phyloP scores from a whole-genome alignment of 148 eudicot genomes.

The Tetragonia tetragonoides region DNA sequence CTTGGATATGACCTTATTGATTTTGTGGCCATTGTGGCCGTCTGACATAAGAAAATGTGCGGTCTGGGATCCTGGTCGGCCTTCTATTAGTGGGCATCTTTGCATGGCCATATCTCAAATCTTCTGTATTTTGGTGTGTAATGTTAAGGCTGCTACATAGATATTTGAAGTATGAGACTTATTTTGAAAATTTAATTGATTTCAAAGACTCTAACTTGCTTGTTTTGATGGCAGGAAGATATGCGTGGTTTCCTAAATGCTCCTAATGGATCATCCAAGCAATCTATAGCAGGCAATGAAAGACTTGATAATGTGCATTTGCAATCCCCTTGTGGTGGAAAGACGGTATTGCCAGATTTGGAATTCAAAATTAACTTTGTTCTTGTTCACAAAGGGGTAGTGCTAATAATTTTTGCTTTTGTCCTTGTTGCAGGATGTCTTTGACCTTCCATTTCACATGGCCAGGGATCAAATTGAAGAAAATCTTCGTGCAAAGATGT shows the following conservation, averaged over 20 bases:
- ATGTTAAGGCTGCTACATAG: not conserved
- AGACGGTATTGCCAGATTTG: slow-evolving; percentile 59
- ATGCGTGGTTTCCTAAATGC: slow-evolving; percentile 99
- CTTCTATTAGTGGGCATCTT: not conserved
- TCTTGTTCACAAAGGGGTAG: not conserved
- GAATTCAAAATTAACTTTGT: not conserved
- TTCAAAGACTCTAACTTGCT: not conserved
- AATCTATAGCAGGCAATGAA: slow-evolving; percentile 47
- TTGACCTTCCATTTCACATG: slow-evolving; percentile 98
- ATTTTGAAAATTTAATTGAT: not conserved
- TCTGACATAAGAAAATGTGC: no score
- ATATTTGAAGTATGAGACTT: not conserved
- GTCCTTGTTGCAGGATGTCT: slow-evolving; percentile 66
- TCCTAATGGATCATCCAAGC: slow-evolving; percentile 79
- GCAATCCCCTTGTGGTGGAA: slow-evolving; percentile 93
- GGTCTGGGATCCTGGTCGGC: not conserved
- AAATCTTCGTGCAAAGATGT: slow-evolving; percentile 86
- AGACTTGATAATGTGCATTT: slow-evolving; percentile 56
- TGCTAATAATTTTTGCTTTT: not conserved
- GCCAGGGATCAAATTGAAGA: slow-evolving; percentile 97
- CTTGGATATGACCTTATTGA: not conserved
- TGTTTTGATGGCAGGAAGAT: slow-evolving; percentile 60
- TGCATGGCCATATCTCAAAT: not conserved
- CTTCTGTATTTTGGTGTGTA: not conserved
- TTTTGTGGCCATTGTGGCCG: not conserved